Evolutionary conservation across 768 basidiomycete species (phyloP).

Genomic region (Lanmaoa rubissima): DNA sequence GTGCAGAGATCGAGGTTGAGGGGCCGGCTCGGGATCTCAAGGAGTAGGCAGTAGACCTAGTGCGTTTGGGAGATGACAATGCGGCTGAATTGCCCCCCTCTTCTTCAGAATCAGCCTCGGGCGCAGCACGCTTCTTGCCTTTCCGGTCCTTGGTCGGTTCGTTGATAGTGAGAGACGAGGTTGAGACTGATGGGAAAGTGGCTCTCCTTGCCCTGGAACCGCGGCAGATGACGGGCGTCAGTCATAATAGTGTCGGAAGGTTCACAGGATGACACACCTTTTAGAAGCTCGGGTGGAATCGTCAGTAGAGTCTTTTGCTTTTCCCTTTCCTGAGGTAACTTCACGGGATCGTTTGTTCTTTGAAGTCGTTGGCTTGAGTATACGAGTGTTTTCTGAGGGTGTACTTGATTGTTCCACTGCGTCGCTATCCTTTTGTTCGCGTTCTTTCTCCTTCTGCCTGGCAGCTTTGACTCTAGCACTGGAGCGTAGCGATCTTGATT

Average conservation of each 20-base stretch:
- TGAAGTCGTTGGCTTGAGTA: slow-evolving; percentile 36
- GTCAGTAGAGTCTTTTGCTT: slow-evolving; percentile 58
- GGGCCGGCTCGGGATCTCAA: slow-evolving; percentile 57
- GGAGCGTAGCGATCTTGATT: slow-evolving; percentile 62
- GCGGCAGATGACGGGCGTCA: slow-evolving; percentile 32
- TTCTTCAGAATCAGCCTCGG: slow-evolving; percentile 67
- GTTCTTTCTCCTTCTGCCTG: slow-evolving; percentile 61
- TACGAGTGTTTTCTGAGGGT: slow-evolving; percentile 44
- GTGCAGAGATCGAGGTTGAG: slow-evolving; percentile 40
- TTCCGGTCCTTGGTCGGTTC: slow-evolving; percentile 75
- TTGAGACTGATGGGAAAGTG: slow-evolving; percentile 41
- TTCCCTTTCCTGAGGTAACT: slow-evolving; percentile 52
- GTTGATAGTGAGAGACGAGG: slow-evolving; percentile 61
- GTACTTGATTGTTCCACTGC: slow-evolving; percentile 40
- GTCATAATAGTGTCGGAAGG: slow-evolving; percentile 21
- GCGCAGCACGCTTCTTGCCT: slow-evolving; percentile 90
- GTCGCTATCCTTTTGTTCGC: slow-evolving; percentile 57
- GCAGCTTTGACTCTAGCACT: slow-evolving; percentile 77
- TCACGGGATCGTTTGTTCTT: slow-evolving; percentile 56
- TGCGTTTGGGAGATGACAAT: slow-evolving; percentile 59
- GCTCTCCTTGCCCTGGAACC: slow-evolving; percentile 58
- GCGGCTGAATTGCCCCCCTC: slow-evolving; percentile 48
- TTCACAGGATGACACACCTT: slow-evolving; percentile 52
- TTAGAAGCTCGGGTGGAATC: slow-evolving; percentile 53
- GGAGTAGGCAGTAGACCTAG: slow-evolving; percentile 60